phyloP scores from a whole-genome alignment of 1,284 basidiomycete species.

The Puccinia coronata region DNA sequence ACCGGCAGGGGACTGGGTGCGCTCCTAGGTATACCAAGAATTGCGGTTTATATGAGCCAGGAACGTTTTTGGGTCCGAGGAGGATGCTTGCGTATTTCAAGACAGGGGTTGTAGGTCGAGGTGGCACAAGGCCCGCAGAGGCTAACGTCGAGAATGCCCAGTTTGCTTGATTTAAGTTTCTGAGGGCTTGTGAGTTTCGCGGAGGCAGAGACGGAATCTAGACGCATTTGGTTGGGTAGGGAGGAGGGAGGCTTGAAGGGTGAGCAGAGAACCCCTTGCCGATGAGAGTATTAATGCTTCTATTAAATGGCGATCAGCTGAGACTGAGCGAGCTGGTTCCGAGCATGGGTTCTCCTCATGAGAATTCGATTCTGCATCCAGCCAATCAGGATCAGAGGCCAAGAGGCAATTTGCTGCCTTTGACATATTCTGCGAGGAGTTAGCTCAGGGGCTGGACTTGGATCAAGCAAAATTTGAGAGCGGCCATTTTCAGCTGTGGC shows the following conservation, averaged over 20 bases:
- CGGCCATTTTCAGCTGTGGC: slow-evolving; percentile 38
- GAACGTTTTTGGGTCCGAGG: too few relatives aligned
- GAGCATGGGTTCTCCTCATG: not conserved
- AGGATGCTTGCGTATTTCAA: too few relatives aligned
- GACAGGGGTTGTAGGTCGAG: too few relatives aligned
- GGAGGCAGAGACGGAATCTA: too few relatives aligned
- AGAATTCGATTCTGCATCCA: not conserved
- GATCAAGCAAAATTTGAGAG: slow-evolving; percentile 30
- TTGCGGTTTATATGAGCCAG: not conserved
- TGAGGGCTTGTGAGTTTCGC: too few relatives aligned
- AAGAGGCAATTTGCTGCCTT: not conserved
- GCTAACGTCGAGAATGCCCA: too few relatives aligned
- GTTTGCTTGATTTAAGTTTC: too few relatives aligned
- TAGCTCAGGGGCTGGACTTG: not conserved
- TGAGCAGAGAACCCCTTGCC: not conserved
- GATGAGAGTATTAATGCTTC: slow-evolving; percentile 27
- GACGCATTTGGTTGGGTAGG: slow-evolving; percentile 24
- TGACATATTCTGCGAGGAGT: not conserved
- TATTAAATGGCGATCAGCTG: not conserved
- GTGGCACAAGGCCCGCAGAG: too few relatives aligned
- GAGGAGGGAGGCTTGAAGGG: slow-evolving; percentile 44
- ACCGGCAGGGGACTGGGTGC: not conserved
- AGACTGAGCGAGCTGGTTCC: not conserved
- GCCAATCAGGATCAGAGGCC: not conserved
- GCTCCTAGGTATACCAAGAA: not conserved